phyloP scores from a whole-genome alignment of 73 alveolate genomes.

The Symbiodinium pilosum region DNA sequence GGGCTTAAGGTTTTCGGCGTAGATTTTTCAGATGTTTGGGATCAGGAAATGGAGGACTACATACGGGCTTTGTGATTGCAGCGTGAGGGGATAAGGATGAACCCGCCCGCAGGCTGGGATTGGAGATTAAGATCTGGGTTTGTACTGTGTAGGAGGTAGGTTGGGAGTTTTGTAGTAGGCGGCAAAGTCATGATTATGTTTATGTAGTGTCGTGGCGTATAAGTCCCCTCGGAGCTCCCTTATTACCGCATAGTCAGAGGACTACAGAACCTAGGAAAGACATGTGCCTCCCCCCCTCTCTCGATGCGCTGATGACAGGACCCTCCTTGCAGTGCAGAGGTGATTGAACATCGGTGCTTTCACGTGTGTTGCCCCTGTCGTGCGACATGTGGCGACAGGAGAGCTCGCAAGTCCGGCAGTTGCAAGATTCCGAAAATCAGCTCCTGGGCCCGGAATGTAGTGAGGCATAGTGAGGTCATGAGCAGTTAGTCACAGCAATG shows the following conservation, averaged over 20 bases:
- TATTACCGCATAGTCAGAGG: too few species aligned
- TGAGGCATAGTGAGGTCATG: background rate
- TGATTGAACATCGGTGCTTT: background rate
- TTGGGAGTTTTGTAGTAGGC: background rate
- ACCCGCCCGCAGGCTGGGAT: background rate
- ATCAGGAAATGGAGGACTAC: background rate
- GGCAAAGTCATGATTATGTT: background rate
- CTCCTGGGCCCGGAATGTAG: background rate
- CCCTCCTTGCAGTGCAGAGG: too few species aligned
- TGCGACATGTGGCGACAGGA: background rate
- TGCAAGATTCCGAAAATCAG: background rate
- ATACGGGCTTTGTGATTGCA: background rate
- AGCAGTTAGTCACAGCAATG: too few species aligned
- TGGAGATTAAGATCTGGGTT: background rate
- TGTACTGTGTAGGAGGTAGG: background rate
- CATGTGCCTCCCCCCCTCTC: too few species aligned
- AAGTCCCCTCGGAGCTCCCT: too few species aligned
- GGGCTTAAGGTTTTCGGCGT: background rate
- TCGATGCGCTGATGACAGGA: too few species aligned
- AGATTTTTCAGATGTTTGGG: background rate
- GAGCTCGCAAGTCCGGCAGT: background rate
- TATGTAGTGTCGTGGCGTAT: too few species aligned
- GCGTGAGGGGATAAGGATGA: background rate
- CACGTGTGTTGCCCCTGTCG: background rate
- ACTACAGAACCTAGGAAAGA: too few species aligned